Conservation (phyloP, 768 basidiomycete species). For the Amylocystis lapponica region DNA sequence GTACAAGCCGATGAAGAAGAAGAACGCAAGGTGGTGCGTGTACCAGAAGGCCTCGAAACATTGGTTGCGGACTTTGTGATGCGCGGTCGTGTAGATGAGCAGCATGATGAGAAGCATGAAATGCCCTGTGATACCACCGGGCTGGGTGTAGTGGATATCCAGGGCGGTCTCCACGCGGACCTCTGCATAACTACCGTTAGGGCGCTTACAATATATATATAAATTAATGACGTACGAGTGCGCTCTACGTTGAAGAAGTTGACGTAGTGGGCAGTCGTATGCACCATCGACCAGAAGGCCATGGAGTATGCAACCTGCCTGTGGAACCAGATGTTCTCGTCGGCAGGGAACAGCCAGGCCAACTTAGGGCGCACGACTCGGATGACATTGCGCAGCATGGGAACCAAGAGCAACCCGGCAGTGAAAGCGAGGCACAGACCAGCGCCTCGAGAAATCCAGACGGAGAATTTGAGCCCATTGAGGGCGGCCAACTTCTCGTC, state of each 20-base stretch:
- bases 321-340: constrained; percentile 97
- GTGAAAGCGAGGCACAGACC: constrained; percentile 87
- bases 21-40: constrained; percentile 91
- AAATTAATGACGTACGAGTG: constrained; percentile 49
- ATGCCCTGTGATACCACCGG: constrained; percentile 92
- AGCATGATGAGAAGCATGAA: constrained; percentile 95
- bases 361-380: constrained; percentile 77
- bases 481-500: constrained; percentile 65
- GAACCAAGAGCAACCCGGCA: constrained; percentile 80
- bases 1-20: constrained; percentile 89
- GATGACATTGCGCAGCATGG: constrained; percentile 86
- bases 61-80: constrained; percentile 80
- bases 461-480: constrained; percentile 75
- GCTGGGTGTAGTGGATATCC: constrained; percentile 82
- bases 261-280: constrained; percentile 90
- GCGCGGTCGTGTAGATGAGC: constrained; percentile 88
- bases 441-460: constrained; percentile 89
- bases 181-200: constrained; percentile 41
- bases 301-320: constrained; percentile 91
- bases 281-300: constrained; percentile 90
- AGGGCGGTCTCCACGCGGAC: constrained; percentile 72
- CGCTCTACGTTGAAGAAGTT: constrained; percentile 91
- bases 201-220: background rate
- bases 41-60: constrained; percentile 98
- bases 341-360: constrained; percentile 82